Evolutionary conservation across 139 green algal genomes (phyloP).

Genomic region (Asterochloris erici): DNA sequence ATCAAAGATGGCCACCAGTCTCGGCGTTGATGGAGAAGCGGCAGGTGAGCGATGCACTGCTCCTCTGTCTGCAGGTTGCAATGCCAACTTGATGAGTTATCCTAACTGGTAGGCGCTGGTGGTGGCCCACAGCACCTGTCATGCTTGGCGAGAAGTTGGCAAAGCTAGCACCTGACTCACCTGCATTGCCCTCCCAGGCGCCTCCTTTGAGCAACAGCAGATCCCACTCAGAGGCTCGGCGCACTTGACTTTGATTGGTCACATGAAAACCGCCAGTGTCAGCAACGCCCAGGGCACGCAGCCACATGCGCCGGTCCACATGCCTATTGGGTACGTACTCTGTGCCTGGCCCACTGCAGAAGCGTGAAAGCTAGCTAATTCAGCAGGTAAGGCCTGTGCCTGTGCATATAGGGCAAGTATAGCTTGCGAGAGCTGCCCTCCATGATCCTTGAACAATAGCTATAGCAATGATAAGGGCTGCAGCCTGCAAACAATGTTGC

Average conservation of each 20-base stretch:
- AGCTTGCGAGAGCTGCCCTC: no score
- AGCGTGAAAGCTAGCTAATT: no score
- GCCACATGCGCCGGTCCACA: conserved; percentile 3
- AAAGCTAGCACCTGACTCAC: neutral
- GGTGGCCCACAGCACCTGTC: no score
- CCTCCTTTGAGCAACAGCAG: conserved; percentile 9
- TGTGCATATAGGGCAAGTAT: no score
- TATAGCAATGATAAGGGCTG: no score
- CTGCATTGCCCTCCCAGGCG: conserved; percentile 5
- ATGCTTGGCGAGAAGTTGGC: neutral
- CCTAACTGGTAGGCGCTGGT: no score
- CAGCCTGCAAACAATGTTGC: no score
- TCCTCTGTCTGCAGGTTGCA: conserved; percentile 1
- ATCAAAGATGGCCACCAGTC: neutral
- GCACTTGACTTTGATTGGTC: neutral
- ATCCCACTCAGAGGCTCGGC: conserved; percentile 8
- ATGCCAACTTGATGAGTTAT: no score
- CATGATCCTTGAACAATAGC: no score
- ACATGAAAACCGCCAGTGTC: conserved; percentile 9
- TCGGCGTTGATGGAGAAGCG: neutral
- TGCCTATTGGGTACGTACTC: conserved; percentile 1
- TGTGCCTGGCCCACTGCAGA: neutral
- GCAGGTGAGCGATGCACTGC: conserved; percentile 6
- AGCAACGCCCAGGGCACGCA: conserved; percentile 3
- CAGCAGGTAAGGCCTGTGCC: no score